Evolutionary conservation across 192 early-diverging fungal genomes (phyloP), one percentile per base, ranked within the genome.

Genomic region (Coemansia sp.): DNA sequence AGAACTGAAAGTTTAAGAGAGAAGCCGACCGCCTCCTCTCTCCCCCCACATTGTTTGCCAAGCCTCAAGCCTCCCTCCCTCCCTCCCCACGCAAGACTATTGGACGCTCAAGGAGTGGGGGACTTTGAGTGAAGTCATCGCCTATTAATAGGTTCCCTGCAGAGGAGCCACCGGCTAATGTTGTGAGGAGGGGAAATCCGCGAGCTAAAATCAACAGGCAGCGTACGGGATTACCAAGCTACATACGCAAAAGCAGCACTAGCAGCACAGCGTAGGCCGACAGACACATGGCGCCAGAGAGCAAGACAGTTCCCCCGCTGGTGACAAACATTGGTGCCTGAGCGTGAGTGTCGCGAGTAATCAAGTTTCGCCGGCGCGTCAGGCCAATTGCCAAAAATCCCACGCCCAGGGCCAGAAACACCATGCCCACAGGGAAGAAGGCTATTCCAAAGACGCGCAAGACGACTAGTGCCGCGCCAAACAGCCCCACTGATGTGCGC

Each of bases 401-500:
- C 44, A 77, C 67, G 16, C 69, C 80, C 49, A 83, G 69, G 35
- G 49, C 80, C 40, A 83, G 67, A 68, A 83, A 83, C 66, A 83
- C 80, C 57, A 83, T 53, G 9, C 80, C 80, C 10, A 83, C 70
- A 1, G 75, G 80, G 63, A 77, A 77, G 42, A 83, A 83, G 35
- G 58, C 55, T 40, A 77, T 60, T 5, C 75, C 80, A 55, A 83
- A 83, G 28, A 83, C 67, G 9, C 80, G 75, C 59, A 83, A 57
- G n/a, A 83, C 63, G 13, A 83, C 75, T 59, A 77, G 69, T 46
- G 75, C 64, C n/a, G 80, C 80, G 49, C 80, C 75, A 62, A 83
- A 75, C 38, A 77, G 72, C 40, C 75, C 75, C n/a, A 83, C 53
- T 6, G 80, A 65, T 28, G 80, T 83, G 52, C 80, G 80, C 80